A percentile compares a stretch with the other conserved stretches of the same genome.
phyloP scores from a whole-genome alignment of 75 land plant species.

The Adiantum capillusveneris region DNA sequence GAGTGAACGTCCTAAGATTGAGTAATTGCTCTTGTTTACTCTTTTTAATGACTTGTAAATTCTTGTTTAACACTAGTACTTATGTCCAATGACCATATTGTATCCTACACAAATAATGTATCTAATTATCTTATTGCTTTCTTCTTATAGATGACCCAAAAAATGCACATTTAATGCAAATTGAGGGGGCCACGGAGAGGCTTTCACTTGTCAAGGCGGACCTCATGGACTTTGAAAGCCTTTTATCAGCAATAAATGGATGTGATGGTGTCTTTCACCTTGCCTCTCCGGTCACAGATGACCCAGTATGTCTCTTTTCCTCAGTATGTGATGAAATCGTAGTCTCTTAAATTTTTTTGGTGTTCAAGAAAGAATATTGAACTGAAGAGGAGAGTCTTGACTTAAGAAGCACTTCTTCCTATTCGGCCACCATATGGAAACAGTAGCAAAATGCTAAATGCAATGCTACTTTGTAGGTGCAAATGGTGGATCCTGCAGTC shows the following conservation, averaged over 20 bases:
- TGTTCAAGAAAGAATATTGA: no score
- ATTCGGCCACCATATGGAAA: no score
- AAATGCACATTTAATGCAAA: slow-evolving; percentile 53
- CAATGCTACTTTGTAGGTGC: slow-evolving; percentile 32
- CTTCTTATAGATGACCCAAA: slow-evolving; percentile 26
- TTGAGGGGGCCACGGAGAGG: slow-evolving; percentile 82
- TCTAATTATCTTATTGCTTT: no score
- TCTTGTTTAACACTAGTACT: background rate
- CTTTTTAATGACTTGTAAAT: background rate
- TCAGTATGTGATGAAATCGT: background rate
- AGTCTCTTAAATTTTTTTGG: no score
- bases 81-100: background rate
- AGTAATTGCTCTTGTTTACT: background rate
- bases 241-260: slow-evolving; percentile 51
- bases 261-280: slow-evolving; percentile 90
- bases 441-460: no score
- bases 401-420: no score
- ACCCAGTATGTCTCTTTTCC: slow-evolving; percentile 25
- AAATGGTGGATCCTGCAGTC: slow-evolving; percentile 81
- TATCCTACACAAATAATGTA: no score
- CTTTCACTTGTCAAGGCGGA: slow-evolving; percentile 56
- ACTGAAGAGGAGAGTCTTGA: no score
- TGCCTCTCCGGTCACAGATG: slow-evolving; percentile 76
- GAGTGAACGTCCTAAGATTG: background rate
- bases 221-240: slow-evolving; percentile 47